These are phyloP conservation scores for Biscutella auriculata DNA, from an alignment of 441 rosid species.

Conservation along the genomic window DNA sequence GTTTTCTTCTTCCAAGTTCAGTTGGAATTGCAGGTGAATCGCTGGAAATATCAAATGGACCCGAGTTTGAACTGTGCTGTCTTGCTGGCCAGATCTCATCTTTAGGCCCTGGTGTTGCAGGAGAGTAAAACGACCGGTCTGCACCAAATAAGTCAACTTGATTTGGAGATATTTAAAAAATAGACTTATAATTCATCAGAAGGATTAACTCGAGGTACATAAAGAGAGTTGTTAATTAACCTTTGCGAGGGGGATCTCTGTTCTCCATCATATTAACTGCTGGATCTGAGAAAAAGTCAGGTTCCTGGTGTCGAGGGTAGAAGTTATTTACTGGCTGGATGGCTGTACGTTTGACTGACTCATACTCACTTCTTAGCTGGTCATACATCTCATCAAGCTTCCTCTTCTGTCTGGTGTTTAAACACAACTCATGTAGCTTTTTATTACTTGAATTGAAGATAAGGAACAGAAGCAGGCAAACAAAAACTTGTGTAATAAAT, in stretches of 20 bases:
- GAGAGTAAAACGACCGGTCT: slow-evolving; percentile 73
- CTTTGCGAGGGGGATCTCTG: slow-evolving; percentile 56
- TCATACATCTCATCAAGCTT: slow-evolving; percentile 98
- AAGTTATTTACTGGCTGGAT: slow-evolving; percentile 66
- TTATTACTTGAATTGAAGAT: slow-evolving; percentile 6
- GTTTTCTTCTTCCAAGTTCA: slow-evolving; percentile 53
- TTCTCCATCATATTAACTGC: slow-evolving; percentile 47
- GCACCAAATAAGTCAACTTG: slow-evolving; percentile 68
- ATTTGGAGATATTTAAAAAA: slow-evolving; percentile 38
- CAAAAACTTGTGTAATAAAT: not conserved
- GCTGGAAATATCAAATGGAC: slow-evolving; percentile 55
- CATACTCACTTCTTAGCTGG: slow-evolving; percentile 65
- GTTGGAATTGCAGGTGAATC: slow-evolving; percentile 47
- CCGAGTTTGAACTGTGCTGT: slow-evolving; percentile 59
- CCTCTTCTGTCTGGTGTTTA: slow-evolving; percentile 66
- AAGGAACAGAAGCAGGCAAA: not conserved
- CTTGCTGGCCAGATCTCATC: slow-evolving; percentile 86
- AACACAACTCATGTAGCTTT: not conserved
- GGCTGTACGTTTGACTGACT: slow-evolving; percentile 67
- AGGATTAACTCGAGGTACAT: not conserved
- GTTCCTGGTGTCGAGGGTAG: slow-evolving; percentile 51
- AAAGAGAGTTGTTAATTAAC: slow-evolving; percentile 29
- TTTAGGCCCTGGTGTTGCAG: slow-evolving; percentile 86
- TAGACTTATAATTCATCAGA: slow-evolving; percentile 3
- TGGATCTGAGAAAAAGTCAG: slow-evolving; percentile 60